phyloP scores from a whole-genome alignment of 345 rosid genomes.

The Eucalyptus marginata region DNA sequence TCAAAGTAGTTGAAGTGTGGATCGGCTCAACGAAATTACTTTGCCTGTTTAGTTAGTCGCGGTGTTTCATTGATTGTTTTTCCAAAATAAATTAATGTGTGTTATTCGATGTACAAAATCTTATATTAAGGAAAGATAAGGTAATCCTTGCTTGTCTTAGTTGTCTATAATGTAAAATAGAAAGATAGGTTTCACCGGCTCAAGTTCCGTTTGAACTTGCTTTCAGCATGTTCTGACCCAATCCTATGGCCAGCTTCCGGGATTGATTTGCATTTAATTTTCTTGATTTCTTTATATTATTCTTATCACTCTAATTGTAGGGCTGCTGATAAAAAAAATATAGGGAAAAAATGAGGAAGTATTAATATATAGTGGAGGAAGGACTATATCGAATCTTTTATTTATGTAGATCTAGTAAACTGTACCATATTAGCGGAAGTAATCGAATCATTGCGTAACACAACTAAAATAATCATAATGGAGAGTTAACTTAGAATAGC shows the following conservation, averaged over 20 bases:
- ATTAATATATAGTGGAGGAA: neutral
- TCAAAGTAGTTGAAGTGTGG: neutral
- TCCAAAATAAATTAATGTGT: neutral
- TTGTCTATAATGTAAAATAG: neutral
- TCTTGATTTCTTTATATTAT: neutral
- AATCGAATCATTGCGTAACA: neutral
- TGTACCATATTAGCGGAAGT: too few relatives aligned
- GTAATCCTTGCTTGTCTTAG: neutral
- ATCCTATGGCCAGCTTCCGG: neutral
- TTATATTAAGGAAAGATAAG: neutral
- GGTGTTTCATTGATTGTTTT: neutral
- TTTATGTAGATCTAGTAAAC: neutral
- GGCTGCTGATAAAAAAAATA: neutral
- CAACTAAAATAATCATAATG: neutral
- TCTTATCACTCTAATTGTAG: neutral
- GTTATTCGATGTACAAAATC: neutral
- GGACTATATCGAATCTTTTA: neutral
- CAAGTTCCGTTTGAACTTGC: neutral
- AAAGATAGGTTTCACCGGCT: neutral
- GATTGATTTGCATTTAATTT: neutral
- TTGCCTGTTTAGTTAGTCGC: neutral
- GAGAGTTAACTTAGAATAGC: neutral
- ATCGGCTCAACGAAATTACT: neutral
- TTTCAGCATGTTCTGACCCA: neutral
- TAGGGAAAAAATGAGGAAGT: neutral